Evolutionary conservation across 1,139 yeast genomes (phyloP).

Genomic region (Yamadazyma friedrichii): DNA sequence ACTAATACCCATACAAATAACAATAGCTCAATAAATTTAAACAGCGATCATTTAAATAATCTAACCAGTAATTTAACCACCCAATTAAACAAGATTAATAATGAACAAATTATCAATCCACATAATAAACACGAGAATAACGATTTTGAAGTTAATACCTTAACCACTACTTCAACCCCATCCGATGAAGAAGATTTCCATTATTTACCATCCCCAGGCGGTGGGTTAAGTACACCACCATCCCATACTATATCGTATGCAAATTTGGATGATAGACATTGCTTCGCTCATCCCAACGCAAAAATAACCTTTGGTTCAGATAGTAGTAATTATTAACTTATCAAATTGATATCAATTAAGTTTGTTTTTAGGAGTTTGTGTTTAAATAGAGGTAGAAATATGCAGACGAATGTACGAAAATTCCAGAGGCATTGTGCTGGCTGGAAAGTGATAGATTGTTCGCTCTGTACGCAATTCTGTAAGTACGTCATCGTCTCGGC

Average conservation of each 20-base stretch:
- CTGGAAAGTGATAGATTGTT: no score
- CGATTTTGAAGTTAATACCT: background rate
- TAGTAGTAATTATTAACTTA: background rate
- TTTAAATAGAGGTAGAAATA: no score
- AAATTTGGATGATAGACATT: slow-evolving; percentile 32
- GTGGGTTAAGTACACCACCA: slow-evolving; percentile 32
- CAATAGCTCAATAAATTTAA: slow-evolving; percentile 1
- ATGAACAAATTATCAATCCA: background rate
- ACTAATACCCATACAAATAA: background rate
- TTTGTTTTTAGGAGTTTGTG: no score
- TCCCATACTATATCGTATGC: slow-evolving; percentile 19
- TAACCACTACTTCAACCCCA: slow-evolving; percentile 16
- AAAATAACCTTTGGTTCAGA: slow-evolving; percentile 22
- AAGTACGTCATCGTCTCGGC: no score
- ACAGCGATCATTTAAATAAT: background rate
- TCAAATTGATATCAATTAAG: background rate
- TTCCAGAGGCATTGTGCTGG: no score
- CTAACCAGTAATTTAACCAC: slow-evolving; percentile 1
- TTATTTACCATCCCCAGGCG: slow-evolving; percentile 26
- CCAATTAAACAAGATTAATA: slow-evolving; percentile 1
- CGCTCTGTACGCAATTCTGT: no score
- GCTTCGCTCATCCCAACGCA: slow-evolving; percentile 44
- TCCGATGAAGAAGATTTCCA: slow-evolving; percentile 20
- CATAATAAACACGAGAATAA: background rate
- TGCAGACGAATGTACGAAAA: no score